Base-by-base conservation (phyloP, 495 filamentous ascomycete species). In the Xylaria flabelliformis region DNA sequence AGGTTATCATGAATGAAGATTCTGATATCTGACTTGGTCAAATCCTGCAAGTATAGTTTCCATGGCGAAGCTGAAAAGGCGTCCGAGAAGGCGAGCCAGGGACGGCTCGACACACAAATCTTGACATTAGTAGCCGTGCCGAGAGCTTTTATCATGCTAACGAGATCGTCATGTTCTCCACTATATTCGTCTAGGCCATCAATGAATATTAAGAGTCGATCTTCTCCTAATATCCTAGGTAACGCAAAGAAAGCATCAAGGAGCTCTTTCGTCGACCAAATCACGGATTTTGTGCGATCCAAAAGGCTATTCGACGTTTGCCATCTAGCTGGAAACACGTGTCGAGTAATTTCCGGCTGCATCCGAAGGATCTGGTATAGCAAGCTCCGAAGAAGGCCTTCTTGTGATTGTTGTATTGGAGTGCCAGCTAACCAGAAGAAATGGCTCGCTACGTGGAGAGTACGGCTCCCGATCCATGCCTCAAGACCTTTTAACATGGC, bases 111-210 rank as follows among this genome's bases (percentile, higher is more conserved):
- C 10, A 83, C 63, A 67, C 81, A 84, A 0, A 82, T 7, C 62
- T 83, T 84, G 29, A 84, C 59, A 19, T 73, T 53, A 9, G 10
- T 2, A 6, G 34, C 10, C 0, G 44, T 13, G 6, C 71, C 42
- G 10, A 82, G 42, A 0, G 56, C 15, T 12, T 53, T 58, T 6
- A 82, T 26, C 1, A 79, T 24, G n/a, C 72, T 53, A 21, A 83
- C 72, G 1, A 83, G 24, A 5, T 76, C 69, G 0, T 61, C 63
- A 6, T 80, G 73, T 29, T 81, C 74, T 1, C 78, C 78, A 9
- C 74, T 77, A 42, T 79, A 82, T 64, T 83, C 82, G 51, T 83
- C 81, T 9, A 84, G 72, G 1, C 77, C 82, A 51, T 83, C 82
- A 21, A 83, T 76, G 42, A 80, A 77, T 19, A 36, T 59, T 29